Evolutionary conservation across 192 early-diverging fungal species (phyloP).

Genomic region (Linnemannia elongata): DNA sequence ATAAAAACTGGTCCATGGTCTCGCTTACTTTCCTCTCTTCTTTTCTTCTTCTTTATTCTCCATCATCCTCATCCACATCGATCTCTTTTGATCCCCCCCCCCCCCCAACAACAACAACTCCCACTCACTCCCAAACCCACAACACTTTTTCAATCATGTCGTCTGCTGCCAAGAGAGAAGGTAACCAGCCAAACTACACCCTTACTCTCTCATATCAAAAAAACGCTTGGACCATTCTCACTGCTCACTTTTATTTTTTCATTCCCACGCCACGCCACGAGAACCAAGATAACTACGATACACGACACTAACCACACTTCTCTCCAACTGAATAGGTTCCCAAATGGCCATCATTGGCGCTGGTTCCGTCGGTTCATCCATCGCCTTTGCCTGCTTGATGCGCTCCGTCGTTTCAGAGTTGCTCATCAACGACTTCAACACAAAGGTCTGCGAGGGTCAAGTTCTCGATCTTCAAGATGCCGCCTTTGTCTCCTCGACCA

Average conservation of each 20-base stretch:
- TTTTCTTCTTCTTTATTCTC: background rate
- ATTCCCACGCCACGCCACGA: background rate
- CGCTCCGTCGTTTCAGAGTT: slow-evolving; percentile 79
- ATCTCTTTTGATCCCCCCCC: background rate
- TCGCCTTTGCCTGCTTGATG: slow-evolving; percentile 78
- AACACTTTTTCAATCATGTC: slow-evolving; percentile 13
- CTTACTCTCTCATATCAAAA: background rate
- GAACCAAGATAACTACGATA: background rate
- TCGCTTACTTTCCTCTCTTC: background rate
- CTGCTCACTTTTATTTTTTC: background rate
- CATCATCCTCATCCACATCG: background rate
- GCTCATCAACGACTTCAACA: slow-evolving; percentile 78
- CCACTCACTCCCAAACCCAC: background rate
- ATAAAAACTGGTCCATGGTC: background rate
- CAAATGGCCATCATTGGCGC: slow-evolving; percentile 81
- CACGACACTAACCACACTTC: background rate
- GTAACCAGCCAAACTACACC: background rate
- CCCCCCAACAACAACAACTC: background rate
- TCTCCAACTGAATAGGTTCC: slow-evolving; percentile 28
- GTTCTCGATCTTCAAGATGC: slow-evolving; percentile 88
- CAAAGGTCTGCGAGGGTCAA: slow-evolving; percentile 79
- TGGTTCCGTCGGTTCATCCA: slow-evolving; percentile 82
- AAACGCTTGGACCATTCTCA: background rate
- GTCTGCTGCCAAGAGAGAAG: background rate
- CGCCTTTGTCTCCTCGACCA: slow-evolving; percentile 76